Percentiles rank a stretch among this genome's conserved stretches.
phyloP scores from a whole-genome alignment of 2,329 filamentous ascomycete genomes.

The Basipetospora chlamydospora region DNA sequence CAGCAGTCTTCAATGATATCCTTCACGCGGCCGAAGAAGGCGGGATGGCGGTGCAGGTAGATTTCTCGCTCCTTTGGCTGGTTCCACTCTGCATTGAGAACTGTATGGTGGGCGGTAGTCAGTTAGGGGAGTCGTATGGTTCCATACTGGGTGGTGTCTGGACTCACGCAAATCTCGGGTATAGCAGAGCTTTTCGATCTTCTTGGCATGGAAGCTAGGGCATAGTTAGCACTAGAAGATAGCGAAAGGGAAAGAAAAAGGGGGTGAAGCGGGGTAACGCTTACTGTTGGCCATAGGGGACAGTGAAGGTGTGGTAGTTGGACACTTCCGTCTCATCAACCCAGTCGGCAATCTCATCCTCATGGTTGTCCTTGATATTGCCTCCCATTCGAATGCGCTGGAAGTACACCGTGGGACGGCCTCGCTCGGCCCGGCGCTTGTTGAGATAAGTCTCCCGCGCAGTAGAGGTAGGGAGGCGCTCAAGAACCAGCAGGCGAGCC shows the following conservation, averaged over 20 bases:
- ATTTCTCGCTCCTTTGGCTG: constrained; percentile 59
- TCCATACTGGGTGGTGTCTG: too few relatives aligned
- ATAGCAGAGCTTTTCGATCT: constrained; percentile 71
- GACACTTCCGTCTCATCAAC: constrained; percentile 61
- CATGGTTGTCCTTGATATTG: constrained; percentile 63
- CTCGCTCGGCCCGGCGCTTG: constrained; percentile 56
- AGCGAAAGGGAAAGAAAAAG: too few relatives aligned
- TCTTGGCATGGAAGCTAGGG: constrained; percentile 39
- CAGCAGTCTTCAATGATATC: constrained; percentile 74
- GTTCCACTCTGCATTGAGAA: constrained; percentile 83
- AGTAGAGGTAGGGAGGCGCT: constrained; percentile 54
- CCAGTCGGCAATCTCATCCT: constrained; percentile 79
- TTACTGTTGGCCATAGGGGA: constrained; percentile 46
- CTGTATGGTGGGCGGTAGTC: too few relatives aligned
- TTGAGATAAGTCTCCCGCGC: constrained; percentile 58
- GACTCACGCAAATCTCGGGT: constrained; percentile 52
- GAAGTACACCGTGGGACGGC: constrained; percentile 42
- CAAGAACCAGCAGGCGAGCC: constrained; percentile 64
- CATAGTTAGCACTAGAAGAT: not conserved
- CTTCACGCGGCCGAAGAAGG: constrained; percentile 64
- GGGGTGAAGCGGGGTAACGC: too few relatives aligned
- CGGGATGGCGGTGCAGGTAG: constrained; percentile 69
- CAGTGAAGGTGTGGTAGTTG: constrained; percentile 64
- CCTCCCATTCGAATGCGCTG: constrained; percentile 32
- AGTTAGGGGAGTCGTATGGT: not conserved